Conservation (phyloP, 2,329 filamentous ascomycete species). For the Massarina eburnea region DNA sequence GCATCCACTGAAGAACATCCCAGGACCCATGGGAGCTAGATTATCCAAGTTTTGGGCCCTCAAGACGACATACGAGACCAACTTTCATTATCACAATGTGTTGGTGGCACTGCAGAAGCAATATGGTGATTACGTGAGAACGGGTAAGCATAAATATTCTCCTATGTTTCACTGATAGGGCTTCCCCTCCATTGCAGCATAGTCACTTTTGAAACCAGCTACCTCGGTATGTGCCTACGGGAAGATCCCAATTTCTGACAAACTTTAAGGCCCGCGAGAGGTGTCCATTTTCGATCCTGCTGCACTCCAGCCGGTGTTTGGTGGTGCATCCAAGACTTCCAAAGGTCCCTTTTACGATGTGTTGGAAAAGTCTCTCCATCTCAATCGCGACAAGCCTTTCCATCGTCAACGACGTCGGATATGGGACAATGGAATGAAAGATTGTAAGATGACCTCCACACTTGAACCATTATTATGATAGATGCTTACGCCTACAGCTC, state of each 20-base stretch:
- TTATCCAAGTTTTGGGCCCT: slow-evolving; percentile 28
- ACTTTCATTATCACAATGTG: slow-evolving; percentile 18
- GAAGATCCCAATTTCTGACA: too few relatives aligned
- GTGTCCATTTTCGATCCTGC: slow-evolving; percentile 23
- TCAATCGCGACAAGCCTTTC: slow-evolving; percentile 20
- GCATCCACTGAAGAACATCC: slow-evolving; percentile 24
- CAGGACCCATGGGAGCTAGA: slow-evolving; percentile 22
- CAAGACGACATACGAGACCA: slow-evolving; percentile 17
- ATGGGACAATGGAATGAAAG: slow-evolving; percentile 32
- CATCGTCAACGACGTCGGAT: slow-evolving; percentile 24
- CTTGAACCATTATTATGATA: not conserved
- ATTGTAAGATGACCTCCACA: slow-evolving; percentile 10
- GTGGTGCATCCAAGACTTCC: slow-evolving; percentile 13
- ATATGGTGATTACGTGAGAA: slow-evolving; percentile 30
- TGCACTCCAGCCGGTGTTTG: slow-evolving; percentile 22
- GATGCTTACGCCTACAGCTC: slow-evolving; percentile 5
- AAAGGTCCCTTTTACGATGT: slow-evolving; percentile 32
- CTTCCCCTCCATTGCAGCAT: not conserved
- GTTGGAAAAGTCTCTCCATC: slow-evolving; percentile 18
- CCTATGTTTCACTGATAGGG: too few relatives aligned
- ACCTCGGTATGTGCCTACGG: too few relatives aligned
- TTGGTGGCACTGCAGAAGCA: slow-evolving; percentile 21
- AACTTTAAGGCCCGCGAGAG: slow-evolving; percentile 22
- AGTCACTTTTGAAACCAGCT: not conserved
- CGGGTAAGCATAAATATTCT: slow-evolving; percentile 13